Conservation (phyloP, 352 stramenopile genomes). For the Phytophthora sojae region DNA sequence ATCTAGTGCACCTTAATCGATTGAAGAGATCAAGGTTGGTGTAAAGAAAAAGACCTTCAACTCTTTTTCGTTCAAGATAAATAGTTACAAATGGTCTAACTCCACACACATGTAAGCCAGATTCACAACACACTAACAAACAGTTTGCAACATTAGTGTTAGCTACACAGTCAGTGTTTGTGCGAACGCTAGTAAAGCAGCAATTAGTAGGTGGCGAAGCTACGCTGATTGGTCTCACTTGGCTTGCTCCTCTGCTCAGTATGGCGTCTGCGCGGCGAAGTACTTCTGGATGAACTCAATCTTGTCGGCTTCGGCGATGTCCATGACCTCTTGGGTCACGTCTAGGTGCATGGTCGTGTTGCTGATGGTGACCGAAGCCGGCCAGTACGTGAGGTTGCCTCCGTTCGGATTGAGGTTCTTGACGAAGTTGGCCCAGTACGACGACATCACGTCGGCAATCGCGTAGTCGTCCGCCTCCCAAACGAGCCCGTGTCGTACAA, state of each 20-base stretch:
- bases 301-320: constrained; percentile 3
- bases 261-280: constrained; percentile 14
- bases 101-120: too few species aligned
- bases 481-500: constrained; percentile 26
- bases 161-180: too few species aligned
- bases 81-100: too few species aligned
- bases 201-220: neutral
- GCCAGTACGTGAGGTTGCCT: constrained; percentile 13
- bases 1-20: too few species aligned
- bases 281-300: constrained; percentile 19
- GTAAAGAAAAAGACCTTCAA: too few species aligned
- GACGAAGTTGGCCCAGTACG: constrained; percentile 33
- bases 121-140: too few species aligned
- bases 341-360: constrained; percentile 23
- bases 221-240: neutral
- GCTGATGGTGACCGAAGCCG: constrained; percentile 6
- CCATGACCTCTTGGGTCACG: constrained; percentile 14
- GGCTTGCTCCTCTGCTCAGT: neutral
- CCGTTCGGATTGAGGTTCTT: constrained; percentile 31
- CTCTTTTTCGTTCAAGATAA: too few species aligned
- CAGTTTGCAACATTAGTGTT: too few species aligned
- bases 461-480: constrained; percentile 24
- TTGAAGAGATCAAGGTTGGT: too few species aligned
- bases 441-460: constrained; percentile 23
- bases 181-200: neutral